These are phyloP conservation scores for Tylopilus vinaceipallidus DNA, from an alignment of 768 basidiomycete species.

Conservation along the genomic window DNA sequence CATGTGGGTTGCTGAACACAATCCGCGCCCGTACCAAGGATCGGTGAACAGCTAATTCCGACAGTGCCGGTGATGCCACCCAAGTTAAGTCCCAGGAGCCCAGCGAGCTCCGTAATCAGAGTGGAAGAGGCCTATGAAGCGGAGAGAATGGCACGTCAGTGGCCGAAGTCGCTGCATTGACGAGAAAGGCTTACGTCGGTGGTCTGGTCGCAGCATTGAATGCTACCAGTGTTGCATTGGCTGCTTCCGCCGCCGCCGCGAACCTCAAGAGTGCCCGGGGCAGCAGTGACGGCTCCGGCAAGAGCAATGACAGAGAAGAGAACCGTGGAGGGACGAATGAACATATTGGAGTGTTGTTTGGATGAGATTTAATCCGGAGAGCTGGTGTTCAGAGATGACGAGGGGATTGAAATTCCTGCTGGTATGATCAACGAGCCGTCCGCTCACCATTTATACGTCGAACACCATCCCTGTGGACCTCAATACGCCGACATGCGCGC, in stretches of 20 bases:
- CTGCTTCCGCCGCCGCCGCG: neutral
- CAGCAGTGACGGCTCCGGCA: neutral
- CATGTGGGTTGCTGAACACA: neutral
- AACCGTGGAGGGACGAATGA: slow-evolving; percentile 2
- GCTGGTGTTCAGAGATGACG: neutral
- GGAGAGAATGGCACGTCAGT: no score
- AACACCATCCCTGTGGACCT: neutral
- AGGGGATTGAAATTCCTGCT: no score
- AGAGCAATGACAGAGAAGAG: slow-evolving; percentile 7
- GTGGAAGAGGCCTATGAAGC: no score
- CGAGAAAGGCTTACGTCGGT: neutral
- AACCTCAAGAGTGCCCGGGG: slow-evolving; percentile 1
- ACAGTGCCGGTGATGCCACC: neutral
- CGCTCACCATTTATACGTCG: neutral
- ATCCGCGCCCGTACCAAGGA: no score
- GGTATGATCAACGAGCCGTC: neutral
- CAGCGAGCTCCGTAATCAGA: neutral
- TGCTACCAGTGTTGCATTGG: slow-evolving; percentile 39
- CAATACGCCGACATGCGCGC: neutral
- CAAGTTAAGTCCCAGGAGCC: no score
- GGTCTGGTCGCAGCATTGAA: slow-evolving; percentile 13
- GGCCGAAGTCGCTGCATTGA: neutral
- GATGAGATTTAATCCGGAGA: neutral
- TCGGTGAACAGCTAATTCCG: neutral
- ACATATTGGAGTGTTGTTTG: neutral